Base-by-base conservation (phyloP, 2,329 filamentous ascomycete genomes). In the Laburnicola sp. region DNA sequence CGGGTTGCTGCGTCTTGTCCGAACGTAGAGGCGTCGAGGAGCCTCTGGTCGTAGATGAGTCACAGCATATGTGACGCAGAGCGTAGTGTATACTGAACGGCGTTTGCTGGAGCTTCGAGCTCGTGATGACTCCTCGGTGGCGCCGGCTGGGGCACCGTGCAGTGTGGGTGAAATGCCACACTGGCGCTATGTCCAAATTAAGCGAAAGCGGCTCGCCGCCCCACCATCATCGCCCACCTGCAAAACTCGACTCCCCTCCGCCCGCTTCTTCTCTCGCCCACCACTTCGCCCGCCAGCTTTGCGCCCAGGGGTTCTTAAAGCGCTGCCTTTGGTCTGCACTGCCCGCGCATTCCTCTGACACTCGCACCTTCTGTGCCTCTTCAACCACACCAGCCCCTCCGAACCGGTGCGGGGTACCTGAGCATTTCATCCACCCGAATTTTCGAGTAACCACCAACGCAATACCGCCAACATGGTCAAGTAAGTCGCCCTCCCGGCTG, bases 391-490 rank as follows among this genome's bases (percentile, higher is more conserved):
- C 58, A 57, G 65, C 56, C 51, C 62, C 61, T 61, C 56, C 59
- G 67, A 64, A 70, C 70, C 70, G 70, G 71, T 65, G 71, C 70
- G 71, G 70, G 71, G 70, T 71, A 71, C 62, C 64, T 56, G 56
- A 59, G 47, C 51, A 57, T 51, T 59, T 59, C 54, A 56, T 63
- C 66, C 60, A 57, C 64, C 61, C 63, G 58, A 71, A 68, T 70
- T 71, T 71, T 69, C 55, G 54, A 66, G 60, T 57, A 63, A 70
- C 55, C 61, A 53, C 54, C 44, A 51, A 54, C n/a, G n/a, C 63
- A 88, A 85, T 76, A 89, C 91, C 89, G 91, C 82, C 88, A 97
- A 91, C 78, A 99, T 99, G 94, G 94, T 99, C 79, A 97, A 97
- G 92, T 97, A 88, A 88, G 92, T 93, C 49, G 56, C 54, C 51